Evolutionary conservation across 352 stramenopile genomes (phyloP).

Genomic region (Thraustochytrium sp.): DNA sequence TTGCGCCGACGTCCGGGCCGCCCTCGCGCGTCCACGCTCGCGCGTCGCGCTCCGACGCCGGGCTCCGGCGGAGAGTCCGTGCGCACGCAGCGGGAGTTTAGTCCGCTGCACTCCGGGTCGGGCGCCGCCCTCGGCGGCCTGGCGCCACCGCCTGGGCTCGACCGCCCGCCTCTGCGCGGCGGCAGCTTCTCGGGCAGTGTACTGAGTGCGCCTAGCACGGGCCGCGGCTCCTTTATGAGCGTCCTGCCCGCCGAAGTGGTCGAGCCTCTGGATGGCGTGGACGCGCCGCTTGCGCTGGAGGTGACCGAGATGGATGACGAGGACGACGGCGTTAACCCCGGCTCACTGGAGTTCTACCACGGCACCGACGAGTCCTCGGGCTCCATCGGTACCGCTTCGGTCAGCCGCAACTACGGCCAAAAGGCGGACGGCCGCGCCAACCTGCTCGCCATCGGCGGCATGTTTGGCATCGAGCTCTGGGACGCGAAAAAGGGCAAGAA

Average conservation of each 20-base stretch:
- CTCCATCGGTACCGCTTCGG: not conserved
- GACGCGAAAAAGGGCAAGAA: constrained; percentile 30
- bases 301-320: not conserved
- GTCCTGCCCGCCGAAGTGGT: no score
- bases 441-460: not conserved
- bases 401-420: not conserved
- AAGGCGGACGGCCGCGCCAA: not conserved
- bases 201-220: no score
- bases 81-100: not conserved
- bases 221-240: not conserved
- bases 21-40: not conserved
- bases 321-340: not conserved
- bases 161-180: no score
- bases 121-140: no score
- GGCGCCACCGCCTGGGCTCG: no score
- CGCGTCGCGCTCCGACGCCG: not conserved
- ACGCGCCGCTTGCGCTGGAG: no score
- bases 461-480: constrained; percentile 46
- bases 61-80: not conserved
- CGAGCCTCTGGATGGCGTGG: no score
- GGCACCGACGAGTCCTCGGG: not conserved
- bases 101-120: not conserved
- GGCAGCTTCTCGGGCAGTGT: no score
- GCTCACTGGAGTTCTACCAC: no score
- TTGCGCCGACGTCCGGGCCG: not conserved